A percentile compares a stretch with the other conserved stretches of the same genome.
Evolutionary conservation across 306 rosid species (phyloP).

Genomic region (Trifolium dubium): DNA sequence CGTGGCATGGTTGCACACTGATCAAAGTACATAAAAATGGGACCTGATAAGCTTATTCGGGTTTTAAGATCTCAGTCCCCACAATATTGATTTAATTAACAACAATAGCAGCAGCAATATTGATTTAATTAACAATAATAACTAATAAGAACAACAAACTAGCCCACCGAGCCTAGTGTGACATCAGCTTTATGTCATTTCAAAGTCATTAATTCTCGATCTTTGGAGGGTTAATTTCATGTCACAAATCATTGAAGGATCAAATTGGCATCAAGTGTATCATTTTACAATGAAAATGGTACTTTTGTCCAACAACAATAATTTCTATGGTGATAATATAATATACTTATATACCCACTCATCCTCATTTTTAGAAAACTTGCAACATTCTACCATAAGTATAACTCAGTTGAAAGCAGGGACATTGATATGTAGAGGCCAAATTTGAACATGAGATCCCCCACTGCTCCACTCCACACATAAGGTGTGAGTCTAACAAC

Average conservation of each 20-base stretch:
- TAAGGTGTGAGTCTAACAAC: too few relatives aligned
- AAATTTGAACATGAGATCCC: too few relatives aligned
- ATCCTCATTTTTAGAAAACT: not conserved
- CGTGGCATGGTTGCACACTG: not conserved
- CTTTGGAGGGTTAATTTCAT: constrained; percentile 2
- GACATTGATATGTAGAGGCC: not conserved
- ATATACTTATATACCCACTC: not conserved
- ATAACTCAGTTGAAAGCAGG: not conserved
- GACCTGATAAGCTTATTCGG: not conserved
- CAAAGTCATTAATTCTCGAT: constrained; percentile 6
- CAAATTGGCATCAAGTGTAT: not conserved
- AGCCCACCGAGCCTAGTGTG: not conserved
- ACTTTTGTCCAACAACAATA: not conserved
- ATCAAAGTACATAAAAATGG: not conserved
- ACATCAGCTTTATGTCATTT: constrained; percentile 2
- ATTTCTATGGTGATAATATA: not conserved
- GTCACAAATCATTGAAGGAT: constrained; percentile 5
- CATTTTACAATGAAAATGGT: not conserved
- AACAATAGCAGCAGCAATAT: too few relatives aligned
- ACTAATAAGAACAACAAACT: too few relatives aligned
- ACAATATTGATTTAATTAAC: constrained; percentile 1
- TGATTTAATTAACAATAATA: too few relatives aligned
- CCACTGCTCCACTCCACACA: too few relatives aligned
- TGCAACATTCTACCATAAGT: not conserved
- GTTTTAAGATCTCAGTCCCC: not conserved